Percentiles rank a stretch among this genome's conserved stretches.
phyloP scores from a whole-genome alignment of 441 rosid species.

The Erysimum pusillum region DNA sequence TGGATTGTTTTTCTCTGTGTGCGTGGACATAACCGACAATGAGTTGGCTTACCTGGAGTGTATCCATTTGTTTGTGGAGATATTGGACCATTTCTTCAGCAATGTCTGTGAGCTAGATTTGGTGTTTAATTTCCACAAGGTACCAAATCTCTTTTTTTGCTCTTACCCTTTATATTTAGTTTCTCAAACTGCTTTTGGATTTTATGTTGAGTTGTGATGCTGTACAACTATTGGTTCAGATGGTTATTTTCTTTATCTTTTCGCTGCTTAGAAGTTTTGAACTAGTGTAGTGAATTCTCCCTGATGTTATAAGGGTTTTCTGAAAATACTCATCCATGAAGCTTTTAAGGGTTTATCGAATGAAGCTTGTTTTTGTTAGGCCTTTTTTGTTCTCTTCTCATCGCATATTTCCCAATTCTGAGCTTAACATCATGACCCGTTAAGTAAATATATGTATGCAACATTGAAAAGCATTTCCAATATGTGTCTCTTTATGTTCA shows the following conservation, averaged over 20 bases:
- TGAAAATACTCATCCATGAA: not conserved
- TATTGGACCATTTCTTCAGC: slow-evolving; percentile 99
- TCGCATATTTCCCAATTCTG: not conserved
- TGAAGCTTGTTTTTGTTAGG: not conserved
- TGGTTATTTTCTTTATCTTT: not conserved
- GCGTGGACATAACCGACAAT: slow-evolving; percentile 95
- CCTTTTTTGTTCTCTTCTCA: not conserved
- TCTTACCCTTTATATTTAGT: not conserved
- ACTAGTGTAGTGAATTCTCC: not conserved
- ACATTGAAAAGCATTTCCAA: not conserved
- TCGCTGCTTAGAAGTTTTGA: not conserved
- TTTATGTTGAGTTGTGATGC: not conserved
- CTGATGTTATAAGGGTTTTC: not conserved
- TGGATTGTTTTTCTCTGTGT: slow-evolving; percentile 89
- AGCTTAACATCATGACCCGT: not conserved
- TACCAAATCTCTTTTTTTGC: slow-evolving; percentile 35
- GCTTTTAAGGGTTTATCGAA: not conserved
- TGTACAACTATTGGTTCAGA: not conserved
- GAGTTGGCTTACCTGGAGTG: slow-evolving; percentile 95
- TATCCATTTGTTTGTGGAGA: slow-evolving; percentile 96
- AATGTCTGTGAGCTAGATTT: slow-evolving; percentile 98
- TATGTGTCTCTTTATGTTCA: not conserved
- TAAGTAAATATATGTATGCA: not conserved
- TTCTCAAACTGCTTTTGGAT: not conserved
- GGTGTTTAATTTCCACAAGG: slow-evolving; percentile 98